Percentiles rank a stretch among this genome's conserved stretches.
Conservation (phyloP, 768 basidiomycete genomes). For the Holtermanniella nyarrowii region DNA sequence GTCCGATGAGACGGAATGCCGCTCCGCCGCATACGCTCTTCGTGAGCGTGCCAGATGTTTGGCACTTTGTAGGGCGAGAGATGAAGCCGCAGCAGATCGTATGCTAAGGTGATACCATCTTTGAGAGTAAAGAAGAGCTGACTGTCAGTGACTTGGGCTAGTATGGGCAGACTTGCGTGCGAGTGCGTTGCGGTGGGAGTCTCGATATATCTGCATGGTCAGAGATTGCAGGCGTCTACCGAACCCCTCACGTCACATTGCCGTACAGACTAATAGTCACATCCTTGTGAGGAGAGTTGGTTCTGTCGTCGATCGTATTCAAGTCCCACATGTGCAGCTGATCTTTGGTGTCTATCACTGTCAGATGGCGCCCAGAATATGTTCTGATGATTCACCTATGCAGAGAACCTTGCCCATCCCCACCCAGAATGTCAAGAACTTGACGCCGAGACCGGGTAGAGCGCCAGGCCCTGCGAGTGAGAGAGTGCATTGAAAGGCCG, state of each 20-base stretch:
- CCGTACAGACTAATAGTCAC: constrained; percentile 18
- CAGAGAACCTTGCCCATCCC: constrained; percentile 22
- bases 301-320: constrained; percentile 48
- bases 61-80: constrained; percentile 60
- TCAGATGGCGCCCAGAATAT: constrained; percentile 45
- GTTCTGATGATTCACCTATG: not conserved
- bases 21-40: constrained; percentile 50
- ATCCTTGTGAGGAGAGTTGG: constrained; percentile 45
- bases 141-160: not conserved
- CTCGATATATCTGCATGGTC: constrained; percentile 48
- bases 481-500: constrained; percentile 48
- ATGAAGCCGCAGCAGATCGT: constrained; percentile 60
- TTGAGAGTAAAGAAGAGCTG: constrained; percentile 49
- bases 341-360: constrained; percentile 52
- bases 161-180: constrained; percentile 49
- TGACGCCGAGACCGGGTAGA: constrained; percentile 46
- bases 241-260: constrained; percentile 29
- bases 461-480: constrained; percentile 33
- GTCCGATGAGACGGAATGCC: constrained; percentile 33
- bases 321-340: constrained; percentile 57
- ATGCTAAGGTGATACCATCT: constrained; percentile 58
- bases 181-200: constrained; percentile 57
- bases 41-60: constrained; percentile 66
- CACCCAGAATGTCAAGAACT: constrained; percentile 55
- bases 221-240: not conserved